Evolutionary conservation across 371 early-diverging fungal species (phyloP).

Genomic region (Mucor ambiguus): DNA sequence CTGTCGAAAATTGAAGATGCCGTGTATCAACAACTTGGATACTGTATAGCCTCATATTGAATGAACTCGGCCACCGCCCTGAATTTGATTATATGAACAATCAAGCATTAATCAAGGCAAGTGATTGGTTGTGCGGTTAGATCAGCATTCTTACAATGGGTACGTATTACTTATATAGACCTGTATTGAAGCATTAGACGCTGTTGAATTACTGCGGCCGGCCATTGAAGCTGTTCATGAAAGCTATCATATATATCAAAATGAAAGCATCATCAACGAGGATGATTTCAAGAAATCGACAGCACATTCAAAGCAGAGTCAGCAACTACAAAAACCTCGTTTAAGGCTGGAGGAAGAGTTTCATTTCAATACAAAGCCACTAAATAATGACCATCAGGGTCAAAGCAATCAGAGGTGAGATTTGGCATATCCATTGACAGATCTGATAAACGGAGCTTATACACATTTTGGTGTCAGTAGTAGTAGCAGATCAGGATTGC

Average conservation of each 20-base stretch:
- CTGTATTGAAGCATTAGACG: constrained; percentile 14
- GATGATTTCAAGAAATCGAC: not conserved
- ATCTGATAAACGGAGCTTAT: not conserved
- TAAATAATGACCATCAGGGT: not conserved
- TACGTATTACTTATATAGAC: not conserved
- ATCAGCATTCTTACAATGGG: not conserved
- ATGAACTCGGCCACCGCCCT: constrained; percentile 49
- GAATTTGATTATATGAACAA: constrained; percentile 33
- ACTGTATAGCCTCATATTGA: constrained; percentile 49
- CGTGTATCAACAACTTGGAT: not conserved
- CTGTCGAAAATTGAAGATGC: too few relatives aligned
- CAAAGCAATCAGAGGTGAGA: not conserved
- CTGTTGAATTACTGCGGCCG: constrained; percentile 7
- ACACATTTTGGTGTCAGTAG: not conserved
- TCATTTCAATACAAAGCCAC: not conserved
- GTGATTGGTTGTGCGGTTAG: not conserved
- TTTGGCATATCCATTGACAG: not conserved
- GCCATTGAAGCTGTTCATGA: constrained; percentile 14
- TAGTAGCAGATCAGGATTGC: not conserved
- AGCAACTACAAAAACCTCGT: not conserved
- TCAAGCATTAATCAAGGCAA: constrained; percentile 6
- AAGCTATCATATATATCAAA: constrained; percentile 13
- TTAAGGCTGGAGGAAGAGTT: not conserved
- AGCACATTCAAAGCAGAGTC: not conserved
- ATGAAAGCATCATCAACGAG: not conserved